Conservation (phyloP, 108 stramenopile genomes). For the Discostella stelligeroides region DNA sequence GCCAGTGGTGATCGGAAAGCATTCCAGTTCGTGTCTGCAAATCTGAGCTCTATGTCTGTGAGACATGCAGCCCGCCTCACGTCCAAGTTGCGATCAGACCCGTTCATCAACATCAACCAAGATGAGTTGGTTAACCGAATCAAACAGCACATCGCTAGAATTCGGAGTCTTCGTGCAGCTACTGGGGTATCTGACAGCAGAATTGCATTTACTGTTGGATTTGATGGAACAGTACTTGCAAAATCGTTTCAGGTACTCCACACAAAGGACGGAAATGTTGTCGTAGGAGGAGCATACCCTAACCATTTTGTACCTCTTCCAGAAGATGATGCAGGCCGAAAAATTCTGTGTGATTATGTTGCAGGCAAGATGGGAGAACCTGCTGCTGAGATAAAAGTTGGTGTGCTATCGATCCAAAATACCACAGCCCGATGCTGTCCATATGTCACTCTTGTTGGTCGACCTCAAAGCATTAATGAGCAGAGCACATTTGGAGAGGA, state of each 20-base stretch:
- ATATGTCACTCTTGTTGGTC: conserved; percentile 1
- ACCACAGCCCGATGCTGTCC: background rate
- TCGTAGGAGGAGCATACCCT: conserved; percentile 5
- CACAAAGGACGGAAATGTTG: background rate
- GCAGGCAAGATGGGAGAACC: background rate
- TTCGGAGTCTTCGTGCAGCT: background rate
- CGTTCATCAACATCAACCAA: too few species aligned
- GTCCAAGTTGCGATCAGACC: too few species aligned
- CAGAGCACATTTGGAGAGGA: conserved; percentile 4
- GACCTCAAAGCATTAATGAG: conserved; percentile 22
- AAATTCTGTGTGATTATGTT: background rate
- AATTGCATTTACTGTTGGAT: conserved; percentile 12
- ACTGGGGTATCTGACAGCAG: background rate
- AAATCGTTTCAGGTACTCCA: background rate
- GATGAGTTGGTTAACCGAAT: background rate
- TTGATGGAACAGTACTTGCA: conserved; percentile 2
- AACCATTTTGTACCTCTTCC: background rate
- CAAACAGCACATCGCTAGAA: background rate
- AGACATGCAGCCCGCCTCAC: too few species aligned
- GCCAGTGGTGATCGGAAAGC: too few species aligned
- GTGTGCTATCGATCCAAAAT: background rate
- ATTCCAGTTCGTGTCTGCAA: too few species aligned
- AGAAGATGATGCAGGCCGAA: background rate
- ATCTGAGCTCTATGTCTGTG: too few species aligned
- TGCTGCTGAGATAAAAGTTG: conserved; percentile 4